These are phyloP conservation scores for Kwoniella bestiolae DNA, from an alignment of 768 basidiomycete species.

Conservation along the genomic window DNA sequence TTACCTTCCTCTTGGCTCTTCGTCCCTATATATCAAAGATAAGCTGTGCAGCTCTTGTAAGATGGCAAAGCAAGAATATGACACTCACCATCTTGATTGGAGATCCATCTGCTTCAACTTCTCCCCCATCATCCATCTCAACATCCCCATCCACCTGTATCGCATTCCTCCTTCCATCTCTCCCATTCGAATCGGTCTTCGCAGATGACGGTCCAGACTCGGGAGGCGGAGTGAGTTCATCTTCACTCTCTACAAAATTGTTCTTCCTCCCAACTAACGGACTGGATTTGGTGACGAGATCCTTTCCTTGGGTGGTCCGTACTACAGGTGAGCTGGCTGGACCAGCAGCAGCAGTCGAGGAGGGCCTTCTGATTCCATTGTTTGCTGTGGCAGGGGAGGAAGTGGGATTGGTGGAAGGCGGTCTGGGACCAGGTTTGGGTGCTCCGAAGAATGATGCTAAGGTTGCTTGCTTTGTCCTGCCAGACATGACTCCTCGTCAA, in stretches of 20 bases:
- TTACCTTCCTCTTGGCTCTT: constrained; percentile 44
- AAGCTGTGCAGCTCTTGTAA: neutral
- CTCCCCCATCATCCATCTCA: constrained; percentile 25
- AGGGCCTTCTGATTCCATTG: constrained; percentile 22
- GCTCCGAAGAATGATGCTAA: constrained; percentile 56
- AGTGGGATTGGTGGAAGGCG: constrained; percentile 22
- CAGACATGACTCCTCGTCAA: neutral
- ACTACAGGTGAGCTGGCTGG: constrained; percentile 27
- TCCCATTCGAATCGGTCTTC: constrained; percentile 13
- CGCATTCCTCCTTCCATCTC: constrained; percentile 18
- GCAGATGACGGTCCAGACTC: constrained; percentile 20
- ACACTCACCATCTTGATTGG: constrained; percentile 41
- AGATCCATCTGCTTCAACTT: constrained; percentile 33
- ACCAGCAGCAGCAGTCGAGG: constrained; percentile 37
- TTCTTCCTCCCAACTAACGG: constrained; percentile 1
- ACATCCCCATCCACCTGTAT: constrained; percentile 25
- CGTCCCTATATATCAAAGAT: constrained; percentile 26
- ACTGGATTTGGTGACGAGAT: constrained; percentile 13
- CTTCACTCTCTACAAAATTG: constrained; percentile 25
- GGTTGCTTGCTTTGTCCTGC: constrained; percentile 52
- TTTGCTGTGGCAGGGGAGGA: constrained; percentile 33
- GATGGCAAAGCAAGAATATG: neutral
- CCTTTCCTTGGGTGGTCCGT: constrained; percentile 16
- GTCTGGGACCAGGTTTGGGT: constrained; percentile 43
- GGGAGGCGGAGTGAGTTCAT: constrained; percentile 40